Percentiles rank a stretch among this genome's conserved stretches.
Conservation (phyloP, 345 rosid genomes). For the Psidium guajava region DNA sequence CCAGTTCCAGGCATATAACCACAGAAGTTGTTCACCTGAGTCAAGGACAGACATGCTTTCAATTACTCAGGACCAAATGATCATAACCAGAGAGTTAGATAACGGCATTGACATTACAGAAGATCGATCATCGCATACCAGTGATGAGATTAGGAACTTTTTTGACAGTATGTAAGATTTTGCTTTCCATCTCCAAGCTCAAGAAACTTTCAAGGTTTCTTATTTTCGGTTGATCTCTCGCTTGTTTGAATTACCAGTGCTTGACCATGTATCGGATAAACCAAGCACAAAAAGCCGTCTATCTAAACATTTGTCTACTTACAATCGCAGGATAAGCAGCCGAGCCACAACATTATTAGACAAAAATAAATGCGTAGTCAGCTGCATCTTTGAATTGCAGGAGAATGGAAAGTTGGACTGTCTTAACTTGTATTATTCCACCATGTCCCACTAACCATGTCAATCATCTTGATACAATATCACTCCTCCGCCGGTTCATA, state of each 20-base stretch:
- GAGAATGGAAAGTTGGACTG: background rate
- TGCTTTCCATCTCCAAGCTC: background rate
- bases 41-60: constrained; percentile 1
- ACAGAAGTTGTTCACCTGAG: constrained; percentile 90
- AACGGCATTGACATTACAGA: background rate
- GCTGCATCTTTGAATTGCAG: background rate
- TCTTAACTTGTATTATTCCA: constrained; percentile 89
- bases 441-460: constrained; percentile 93
- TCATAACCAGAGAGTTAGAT: background rate
- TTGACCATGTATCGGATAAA: background rate
- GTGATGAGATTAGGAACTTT: background rate
- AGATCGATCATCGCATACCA: background rate
- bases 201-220: background rate
- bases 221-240: background rate
- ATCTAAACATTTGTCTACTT: background rate
- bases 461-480: constrained; percentile 98
- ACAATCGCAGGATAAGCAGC: background rate
- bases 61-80: background rate
- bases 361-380: background rate
- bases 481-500: constrained; percentile 99
- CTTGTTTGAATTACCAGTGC: background rate
- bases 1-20: constrained; percentile 86
- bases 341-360: background rate
- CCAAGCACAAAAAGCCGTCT: background rate
- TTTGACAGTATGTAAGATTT: background rate